Conservation (phyloP, 1,139 yeast genomes). For the Wickerhamomyces sp. region DNA sequence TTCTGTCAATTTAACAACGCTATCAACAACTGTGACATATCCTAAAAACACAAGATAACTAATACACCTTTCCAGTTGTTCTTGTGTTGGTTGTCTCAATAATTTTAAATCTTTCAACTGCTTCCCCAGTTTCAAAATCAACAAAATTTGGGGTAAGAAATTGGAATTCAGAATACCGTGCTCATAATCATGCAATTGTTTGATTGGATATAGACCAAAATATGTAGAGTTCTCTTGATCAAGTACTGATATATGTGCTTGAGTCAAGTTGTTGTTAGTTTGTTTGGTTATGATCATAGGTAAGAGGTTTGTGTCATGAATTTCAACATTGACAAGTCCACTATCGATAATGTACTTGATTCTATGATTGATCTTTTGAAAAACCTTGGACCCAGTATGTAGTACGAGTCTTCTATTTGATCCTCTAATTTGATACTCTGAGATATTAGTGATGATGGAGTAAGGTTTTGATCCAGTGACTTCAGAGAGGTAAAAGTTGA, state of each 20-base stretch:
- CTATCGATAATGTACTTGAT: conserved; percentile 15
- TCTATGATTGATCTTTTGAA: conserved; percentile 3
- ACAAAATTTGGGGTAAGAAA: conserved; percentile 6
- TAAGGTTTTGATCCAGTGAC: not conserved
- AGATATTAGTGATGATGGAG: conserved; percentile 9
- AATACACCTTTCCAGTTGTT: conserved; percentile 2
- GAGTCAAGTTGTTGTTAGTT: conserved; percentile 2
- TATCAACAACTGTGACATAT: conserved; percentile 1
- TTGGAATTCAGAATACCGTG: not conserved
- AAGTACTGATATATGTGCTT: conserved; percentile 4
- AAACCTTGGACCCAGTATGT: not conserved
- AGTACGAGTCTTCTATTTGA: conserved; percentile 7
- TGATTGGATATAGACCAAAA: not conserved
- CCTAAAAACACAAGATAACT: conserved; percentile 9
- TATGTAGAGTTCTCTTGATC: not conserved
- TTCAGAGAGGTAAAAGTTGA: not conserved
- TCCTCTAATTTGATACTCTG: conserved; percentile 3
- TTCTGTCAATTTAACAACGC: conserved; percentile 3
- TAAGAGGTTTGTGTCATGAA: conserved; percentile 6
- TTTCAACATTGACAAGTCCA: conserved; percentile 2
- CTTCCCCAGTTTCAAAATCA: not conserved
- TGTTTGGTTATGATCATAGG: not conserved
- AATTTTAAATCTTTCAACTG: conserved; percentile 5
- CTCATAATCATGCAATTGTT: not conserved
- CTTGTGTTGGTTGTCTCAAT: conserved; percentile 9